phyloP scores from a whole-genome alignment of 768 basidiomycete species.

The Termitomyces sp. region DNA sequence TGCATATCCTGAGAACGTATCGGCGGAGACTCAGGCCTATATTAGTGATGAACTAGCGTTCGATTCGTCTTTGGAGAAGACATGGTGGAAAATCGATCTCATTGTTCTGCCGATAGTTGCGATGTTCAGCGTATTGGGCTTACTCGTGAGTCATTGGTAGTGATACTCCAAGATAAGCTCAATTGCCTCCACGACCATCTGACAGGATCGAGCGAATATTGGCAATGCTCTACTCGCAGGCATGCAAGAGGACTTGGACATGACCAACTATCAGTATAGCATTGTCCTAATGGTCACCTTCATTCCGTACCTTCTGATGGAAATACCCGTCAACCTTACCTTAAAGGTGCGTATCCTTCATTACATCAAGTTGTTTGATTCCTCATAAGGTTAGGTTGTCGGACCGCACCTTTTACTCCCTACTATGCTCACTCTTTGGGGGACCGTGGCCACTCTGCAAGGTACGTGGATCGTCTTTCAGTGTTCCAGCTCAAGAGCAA shows the following conservation, averaged over 20 bases:
- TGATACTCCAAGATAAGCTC: background rate
- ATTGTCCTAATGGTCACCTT: background rate
- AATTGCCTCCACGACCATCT: too few relatives aligned
- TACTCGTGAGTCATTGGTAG: background rate
- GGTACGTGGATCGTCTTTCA: background rate
- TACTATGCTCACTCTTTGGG: constrained; percentile 1
- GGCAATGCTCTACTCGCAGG: constrained; percentile 1
- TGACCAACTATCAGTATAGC: background rate
- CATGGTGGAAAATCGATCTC: background rate
- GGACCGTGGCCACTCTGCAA: background rate
- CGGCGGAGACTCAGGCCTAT: background rate
- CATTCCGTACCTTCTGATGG: background rate
- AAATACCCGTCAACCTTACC: background rate
- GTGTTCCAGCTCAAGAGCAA: background rate
- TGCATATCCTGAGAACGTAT: background rate
- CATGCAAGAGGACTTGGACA: background rate
- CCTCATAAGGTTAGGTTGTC: background rate
- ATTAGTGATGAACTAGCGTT: background rate
- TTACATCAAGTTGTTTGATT: background rate
- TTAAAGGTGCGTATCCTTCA: background rate
- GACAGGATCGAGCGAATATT: background rate
- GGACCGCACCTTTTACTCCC: background rate
- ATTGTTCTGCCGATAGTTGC: background rate
- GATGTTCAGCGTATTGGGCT: background rate
- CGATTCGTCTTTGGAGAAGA: background rate